These are phyloP conservation scores for Pharnaceum exiguum DNA, from an alignment of 148 eudicot genomes.

Conservation along the genomic window DNA sequence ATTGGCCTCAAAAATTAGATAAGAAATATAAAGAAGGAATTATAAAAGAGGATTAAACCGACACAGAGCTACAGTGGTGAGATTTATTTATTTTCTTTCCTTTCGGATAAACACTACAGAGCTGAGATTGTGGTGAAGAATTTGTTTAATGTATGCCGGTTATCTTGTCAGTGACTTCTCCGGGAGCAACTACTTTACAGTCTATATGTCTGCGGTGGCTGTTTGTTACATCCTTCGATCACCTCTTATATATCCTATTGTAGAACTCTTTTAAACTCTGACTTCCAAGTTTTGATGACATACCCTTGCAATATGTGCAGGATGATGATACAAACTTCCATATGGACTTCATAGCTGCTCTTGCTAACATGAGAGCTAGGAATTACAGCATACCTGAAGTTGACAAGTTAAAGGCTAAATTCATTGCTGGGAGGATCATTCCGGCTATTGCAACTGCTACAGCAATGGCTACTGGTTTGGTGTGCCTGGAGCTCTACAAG, in stretches of 20 bases:
- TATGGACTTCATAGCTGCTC: slow-evolving; percentile 81
- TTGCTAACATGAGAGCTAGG: slow-evolving; percentile 90
- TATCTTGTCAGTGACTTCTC: not conserved
- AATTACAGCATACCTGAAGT: slow-evolving; percentile 93
- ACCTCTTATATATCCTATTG: too few species aligned
- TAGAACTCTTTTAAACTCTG: too few species aligned
- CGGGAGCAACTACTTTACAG: not conserved
- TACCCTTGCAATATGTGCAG: slow-evolving; percentile 29
- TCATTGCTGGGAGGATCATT: slow-evolving; percentile 87
- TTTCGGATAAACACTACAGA: too few species aligned
- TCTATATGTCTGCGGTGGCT: not conserved
- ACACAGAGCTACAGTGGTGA: too few species aligned
- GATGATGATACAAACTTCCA: slow-evolving; percentile 92
- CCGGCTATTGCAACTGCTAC: slow-evolving; percentile 95
- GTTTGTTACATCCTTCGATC: not conserved
- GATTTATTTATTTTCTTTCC: too few species aligned
- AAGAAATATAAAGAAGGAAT: too few species aligned
- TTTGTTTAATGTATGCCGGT: too few species aligned
- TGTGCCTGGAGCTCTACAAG: slow-evolving; percentile 94
- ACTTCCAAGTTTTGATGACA: not conserved
- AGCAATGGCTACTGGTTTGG: slow-evolving; percentile 87
- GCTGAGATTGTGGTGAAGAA: too few species aligned
- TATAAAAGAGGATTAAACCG: too few species aligned
- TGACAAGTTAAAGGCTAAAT: slow-evolving; percentile 82
- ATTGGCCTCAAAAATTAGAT: too few species aligned